Base-by-base conservation (phyloP, 1,139 yeast genomes). In the Lodderomyces jiufengensis region DNA sequence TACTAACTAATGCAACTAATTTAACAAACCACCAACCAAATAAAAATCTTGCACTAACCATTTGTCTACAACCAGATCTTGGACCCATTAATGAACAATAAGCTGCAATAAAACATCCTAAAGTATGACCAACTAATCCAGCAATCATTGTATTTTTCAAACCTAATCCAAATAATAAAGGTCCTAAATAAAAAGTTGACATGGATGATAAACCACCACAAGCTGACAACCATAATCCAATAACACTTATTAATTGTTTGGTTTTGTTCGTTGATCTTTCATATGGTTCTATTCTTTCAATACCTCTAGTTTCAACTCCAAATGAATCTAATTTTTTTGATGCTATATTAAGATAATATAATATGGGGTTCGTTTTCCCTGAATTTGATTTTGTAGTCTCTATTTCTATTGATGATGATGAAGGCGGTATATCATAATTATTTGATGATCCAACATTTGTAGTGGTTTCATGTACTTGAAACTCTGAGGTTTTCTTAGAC, bases 21-120 rank as follows among this genome's bases (percentile, higher is more conserved):
- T 83, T 81, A 27, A 86, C 88, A 44, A 80, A 76, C 82, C 84
- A 84, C 78, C 88, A 81, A 1, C 95, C 95, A 55, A 84, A 85
- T 32, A 84, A 63, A 50, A 74, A 84, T 42, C 95, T 68, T 0
- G 90, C 83, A 14, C 86, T 73, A 7, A 85, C 90, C 88, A 86
- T 84, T 55, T 85, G 95, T 48, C 95, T 68, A 44, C 90, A 76
- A 0, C 95, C 95, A 0, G 94, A 83, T 41, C 85, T 70, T 1
- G 95, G 95, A 1, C 95, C 95, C 88, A 85, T 79, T 9, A 78
- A 71, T 3, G 94, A 72, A 52, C 90, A 84, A 53, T 84, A 85
- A 0, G 88, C 92, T 2, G 95, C 94, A 15, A 84, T 65, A 9
- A 73, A 58, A 51, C 92, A 80, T 0, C 95, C 95, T 5, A 83